Base-by-base conservation (phyloP, 2,329 filamentous ascomycete genomes). In the Daldinia sp. region DNA sequence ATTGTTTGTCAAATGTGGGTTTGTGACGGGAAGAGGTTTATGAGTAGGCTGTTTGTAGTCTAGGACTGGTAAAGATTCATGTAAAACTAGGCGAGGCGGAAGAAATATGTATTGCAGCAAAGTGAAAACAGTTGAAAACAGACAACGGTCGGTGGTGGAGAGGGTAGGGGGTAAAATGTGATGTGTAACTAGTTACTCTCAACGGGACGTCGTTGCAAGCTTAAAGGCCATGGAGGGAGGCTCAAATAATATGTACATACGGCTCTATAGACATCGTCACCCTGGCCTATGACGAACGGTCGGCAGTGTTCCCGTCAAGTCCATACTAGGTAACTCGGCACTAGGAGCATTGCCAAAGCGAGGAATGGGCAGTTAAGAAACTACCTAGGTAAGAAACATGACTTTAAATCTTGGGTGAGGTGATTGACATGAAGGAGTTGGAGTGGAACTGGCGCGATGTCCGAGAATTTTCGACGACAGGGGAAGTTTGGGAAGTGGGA, bases 1-100 rank as follows among this genome's bases (percentile, higher is more conserved):
- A 59, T 56, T 70, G 68, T 69, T 70, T 70, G 68, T 47, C 67
- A 68, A 65, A 68, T 67, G 67, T 68, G 67, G 64, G 49, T 41
- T 66, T 54, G 29, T 43, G 35, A 58, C 61, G 63, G 63, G 64
- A 68, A 39, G 57, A 27, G 45, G 47, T 63, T 15, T 27, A 45
- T 48, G n/a, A 50, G 49, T 23, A 52, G 48, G 27, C 49, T 67
- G 71, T 71, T 72, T 73, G 71, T 64, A 71, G 25, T 43, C 52
- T 55, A 53, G 59, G 65, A 67, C 65, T 59, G 68, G 62, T 50
- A 48, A 51, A 52, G 53, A 51, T 13, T 60, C 32, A 37, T 32
- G 50, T 32, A 52, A 43, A n/a, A 63, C 45, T 47, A 64, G 63
- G 55, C 56, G 66, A 67, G 64, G 27, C 45, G 61, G 47, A 29